Conservation (phyloP, 257 asterid species). For the Craterostigma plantagineum region DNA sequence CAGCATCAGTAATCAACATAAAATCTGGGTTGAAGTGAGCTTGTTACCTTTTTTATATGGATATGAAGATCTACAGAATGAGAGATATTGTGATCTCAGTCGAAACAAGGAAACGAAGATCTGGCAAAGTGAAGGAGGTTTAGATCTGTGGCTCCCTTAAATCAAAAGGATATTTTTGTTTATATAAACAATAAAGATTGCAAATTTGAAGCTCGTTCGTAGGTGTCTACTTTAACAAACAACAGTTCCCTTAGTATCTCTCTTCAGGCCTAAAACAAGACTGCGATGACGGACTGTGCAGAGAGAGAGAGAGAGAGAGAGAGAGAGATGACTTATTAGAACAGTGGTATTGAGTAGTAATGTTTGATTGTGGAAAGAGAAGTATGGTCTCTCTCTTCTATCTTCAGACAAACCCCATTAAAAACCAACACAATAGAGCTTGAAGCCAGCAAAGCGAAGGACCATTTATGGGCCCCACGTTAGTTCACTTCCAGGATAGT, state of each 20-base stretch:
- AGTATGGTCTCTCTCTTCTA: constrained; percentile 29
- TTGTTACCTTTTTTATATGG: not conserved
- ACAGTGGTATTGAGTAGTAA: constrained; percentile 8
- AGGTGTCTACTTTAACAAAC: constrained; percentile 12
- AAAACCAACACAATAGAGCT: constrained; percentile 68
- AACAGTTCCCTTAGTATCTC: not conserved
- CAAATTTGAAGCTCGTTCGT: constrained; percentile 8
- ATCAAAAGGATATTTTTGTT: constrained; percentile 12
- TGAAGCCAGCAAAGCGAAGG: constrained; percentile 62
- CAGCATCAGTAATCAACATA: constrained; percentile 9
- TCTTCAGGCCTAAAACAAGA: too few species aligned
- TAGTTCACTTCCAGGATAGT: constrained; percentile 9
- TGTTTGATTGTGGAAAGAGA: constrained; percentile 28
- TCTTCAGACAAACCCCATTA: constrained; percentile 72
- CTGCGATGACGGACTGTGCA: not conserved
- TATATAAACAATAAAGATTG: constrained; percentile 2
- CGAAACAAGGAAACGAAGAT: constrained; percentile 21
- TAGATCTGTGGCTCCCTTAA: constrained; percentile 62
- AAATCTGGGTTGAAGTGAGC: not conserved
- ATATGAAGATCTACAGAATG: not conserved
- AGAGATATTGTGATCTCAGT: constrained; percentile 22
- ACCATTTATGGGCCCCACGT: constrained; percentile 59
- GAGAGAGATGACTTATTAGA: too few species aligned
- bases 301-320: constrained; percentile 8
- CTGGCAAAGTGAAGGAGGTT: constrained; percentile 26